Conservation (phyloP, 176 grass and related monocot species). For the Oryza coarctata region DNA sequence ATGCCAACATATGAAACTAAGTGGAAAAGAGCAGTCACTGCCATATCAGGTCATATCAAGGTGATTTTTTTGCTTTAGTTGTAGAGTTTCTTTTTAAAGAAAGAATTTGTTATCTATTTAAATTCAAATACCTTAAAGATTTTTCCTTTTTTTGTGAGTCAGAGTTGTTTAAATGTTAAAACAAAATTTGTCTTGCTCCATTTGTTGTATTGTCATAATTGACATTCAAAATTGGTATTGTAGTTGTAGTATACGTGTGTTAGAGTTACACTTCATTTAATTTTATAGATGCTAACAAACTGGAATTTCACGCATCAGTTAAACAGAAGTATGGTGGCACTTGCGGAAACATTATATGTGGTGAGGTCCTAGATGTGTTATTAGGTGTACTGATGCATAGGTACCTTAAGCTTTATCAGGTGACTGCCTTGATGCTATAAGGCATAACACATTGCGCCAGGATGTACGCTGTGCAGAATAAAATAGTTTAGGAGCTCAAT, state of each 20-base stretch:
- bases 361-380: background rate
- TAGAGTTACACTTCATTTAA: background rate
- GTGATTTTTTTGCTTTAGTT: constrained; percentile 39
- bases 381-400: background rate
- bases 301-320: background rate
- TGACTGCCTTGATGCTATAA: background rate
- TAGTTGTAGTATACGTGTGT: background rate
- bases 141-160: background rate
- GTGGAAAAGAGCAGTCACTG: constrained; percentile 94
- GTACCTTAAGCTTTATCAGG: background rate
- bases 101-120: background rate
- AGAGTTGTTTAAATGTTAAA: constrained; percentile 21
- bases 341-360: background rate
- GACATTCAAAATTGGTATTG: background rate
- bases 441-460: background rate
- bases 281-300: constrained; percentile 10
- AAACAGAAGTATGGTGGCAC: background rate
- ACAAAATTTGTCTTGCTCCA: background rate
- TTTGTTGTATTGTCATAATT: constrained; percentile 20
- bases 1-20: constrained; percentile 98
- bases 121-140: constrained; percentile 2
- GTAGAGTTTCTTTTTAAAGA: constrained; percentile 1
- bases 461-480: background rate
- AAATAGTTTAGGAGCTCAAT: background rate
- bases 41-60: constrained; percentile 99